Evolutionary conservation across 441 rosid genomes (phyloP).

Genomic region (Brassica balearica): DNA sequence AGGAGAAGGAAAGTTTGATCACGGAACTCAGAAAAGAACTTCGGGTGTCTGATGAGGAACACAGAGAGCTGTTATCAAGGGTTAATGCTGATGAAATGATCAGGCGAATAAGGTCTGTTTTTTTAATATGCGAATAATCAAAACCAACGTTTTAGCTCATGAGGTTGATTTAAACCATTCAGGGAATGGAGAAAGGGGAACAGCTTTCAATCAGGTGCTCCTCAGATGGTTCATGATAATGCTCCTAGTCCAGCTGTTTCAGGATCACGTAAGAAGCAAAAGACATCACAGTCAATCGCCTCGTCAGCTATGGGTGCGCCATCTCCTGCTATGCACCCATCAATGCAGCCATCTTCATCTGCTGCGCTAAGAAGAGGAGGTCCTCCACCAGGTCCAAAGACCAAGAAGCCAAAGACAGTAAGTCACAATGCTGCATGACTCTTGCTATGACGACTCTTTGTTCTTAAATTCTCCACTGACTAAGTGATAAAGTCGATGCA

Average conservation of each 20-base stretch:
- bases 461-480: constrained; percentile 20
- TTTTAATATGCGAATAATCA: neutral
- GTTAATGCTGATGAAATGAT: constrained; percentile 91
- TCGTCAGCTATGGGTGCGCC: constrained; percentile 87
- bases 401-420: constrained; percentile 93
- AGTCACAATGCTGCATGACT: constrained; percentile 42
- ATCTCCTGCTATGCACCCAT: constrained; percentile 78
- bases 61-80: constrained; percentile 82
- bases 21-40: constrained; percentile 97
- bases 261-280: constrained; percentile 93
- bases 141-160: constrained; percentile 7
- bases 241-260: constrained; percentile 90
- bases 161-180: constrained; percentile 8
- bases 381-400: constrained; percentile 69
- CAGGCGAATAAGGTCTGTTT: constrained; percentile 82
- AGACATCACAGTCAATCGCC: constrained; percentile 86
- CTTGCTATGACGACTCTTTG: no score
- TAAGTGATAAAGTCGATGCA: constrained; percentile 59
- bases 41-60: constrained; percentile 98
- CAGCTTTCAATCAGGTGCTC: constrained; percentile 73
- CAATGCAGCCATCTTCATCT: constrained; percentile 86
- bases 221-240: constrained; percentile 76
- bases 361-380: constrained; percentile 80
- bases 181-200: constrained; percentile 96
- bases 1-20: constrained; percentile 97